These are phyloP conservation scores for Cryptococcus amylolentus DNA, from an alignment of 1,284 basidiomycete genomes.

Conservation along the genomic window DNA sequence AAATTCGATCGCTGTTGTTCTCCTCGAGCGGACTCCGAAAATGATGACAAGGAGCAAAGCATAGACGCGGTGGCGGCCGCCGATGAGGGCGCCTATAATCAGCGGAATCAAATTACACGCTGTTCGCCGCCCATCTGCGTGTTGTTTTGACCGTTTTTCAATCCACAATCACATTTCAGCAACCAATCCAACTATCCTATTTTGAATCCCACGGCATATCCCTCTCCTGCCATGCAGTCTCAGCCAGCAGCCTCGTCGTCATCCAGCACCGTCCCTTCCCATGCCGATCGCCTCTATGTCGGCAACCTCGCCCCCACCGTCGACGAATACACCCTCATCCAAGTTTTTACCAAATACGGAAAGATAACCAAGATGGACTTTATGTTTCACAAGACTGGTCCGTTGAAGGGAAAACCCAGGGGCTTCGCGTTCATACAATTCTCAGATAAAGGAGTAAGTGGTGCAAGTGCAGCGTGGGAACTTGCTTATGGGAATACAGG, in stretches of 20 bases:
- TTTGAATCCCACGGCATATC: too few relatives aligned
- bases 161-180: too few relatives aligned
- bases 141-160: too few relatives aligned
- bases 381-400: slow-evolving; percentile 89
- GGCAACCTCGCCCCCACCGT: slow-evolving; percentile 84
- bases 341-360: slow-evolving; percentile 85
- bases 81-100: too few relatives aligned
- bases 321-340: slow-evolving; percentile 87
- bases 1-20: too few relatives aligned
- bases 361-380: slow-evolving; percentile 89
- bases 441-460: slow-evolving; percentile 69
- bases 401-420: slow-evolving; percentile 82
- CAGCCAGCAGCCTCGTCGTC: slow-evolving; percentile 12
- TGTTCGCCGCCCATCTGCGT: too few relatives aligned
- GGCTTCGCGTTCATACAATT: slow-evolving; percentile 96
- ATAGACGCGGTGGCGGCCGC: too few relatives aligned
- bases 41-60: too few relatives aligned
- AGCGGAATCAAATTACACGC: too few relatives aligned
- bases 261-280: slow-evolving; percentile 12
- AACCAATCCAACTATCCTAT: too few relatives aligned
- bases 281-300: slow-evolving; percentile 67
- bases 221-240: slow-evolving; percentile 6
- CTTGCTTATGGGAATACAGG: slow-evolving; percentile 54
- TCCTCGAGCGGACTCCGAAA: too few relatives aligned
- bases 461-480: background rate